These are phyloP conservation scores for Sphagnurus paluster DNA, from an alignment of 1,284 basidiomycete species.

Conservation along the genomic window DNA sequence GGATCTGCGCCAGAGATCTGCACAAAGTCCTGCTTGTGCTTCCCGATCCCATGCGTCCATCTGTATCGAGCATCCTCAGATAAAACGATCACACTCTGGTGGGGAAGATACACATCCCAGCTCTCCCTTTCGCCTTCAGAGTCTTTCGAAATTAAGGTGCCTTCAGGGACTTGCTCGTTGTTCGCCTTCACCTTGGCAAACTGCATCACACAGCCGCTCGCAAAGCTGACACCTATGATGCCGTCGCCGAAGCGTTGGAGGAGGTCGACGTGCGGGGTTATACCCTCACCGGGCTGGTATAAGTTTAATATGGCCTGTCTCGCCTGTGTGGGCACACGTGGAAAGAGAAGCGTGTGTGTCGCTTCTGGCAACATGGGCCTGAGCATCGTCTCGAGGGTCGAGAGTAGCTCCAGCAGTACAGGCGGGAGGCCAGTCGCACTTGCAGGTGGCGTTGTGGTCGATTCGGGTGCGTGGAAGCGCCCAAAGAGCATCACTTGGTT, in stretches of 20 bases:
- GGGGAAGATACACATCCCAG: conserved; percentile 62
- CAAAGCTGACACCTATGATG: conserved; percentile 76
- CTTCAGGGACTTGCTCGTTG: too few relatives aligned
- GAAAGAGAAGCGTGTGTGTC: conserved; percentile 57
- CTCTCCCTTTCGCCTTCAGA: conserved; percentile 7
- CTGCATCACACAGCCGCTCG: conserved; percentile 73
- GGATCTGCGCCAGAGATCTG: conserved; percentile 27
- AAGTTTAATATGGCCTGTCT: conserved; percentile 81
- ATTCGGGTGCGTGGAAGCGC: conserved; percentile 30
- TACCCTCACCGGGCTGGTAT: conserved; percentile 79
- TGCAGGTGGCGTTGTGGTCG: conserved; percentile 1
- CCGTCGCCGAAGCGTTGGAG: conserved; percentile 76
- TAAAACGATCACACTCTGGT: conserved; percentile 67
- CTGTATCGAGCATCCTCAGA: conserved; percentile 74
- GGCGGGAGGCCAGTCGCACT: conserved; percentile 49
- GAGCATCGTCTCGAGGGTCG: conserved; percentile 47
- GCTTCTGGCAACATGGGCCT: conserved; percentile 45
- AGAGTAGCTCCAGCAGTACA: conserved; percentile 55
- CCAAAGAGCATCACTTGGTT: conserved; percentile 84
- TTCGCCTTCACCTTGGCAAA: conserved; percentile 42
- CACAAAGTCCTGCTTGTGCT: conserved; percentile 33
- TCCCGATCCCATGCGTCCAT: conserved; percentile 44
- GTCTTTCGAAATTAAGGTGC: conserved; percentile 1
- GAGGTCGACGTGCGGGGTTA: conserved; percentile 77
- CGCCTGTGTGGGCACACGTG: conserved; percentile 42